Evolutionary conservation across 2,329 filamentous ascomycete species (phyloP).

Genomic region (Microcyclospora tardicrescens): DNA sequence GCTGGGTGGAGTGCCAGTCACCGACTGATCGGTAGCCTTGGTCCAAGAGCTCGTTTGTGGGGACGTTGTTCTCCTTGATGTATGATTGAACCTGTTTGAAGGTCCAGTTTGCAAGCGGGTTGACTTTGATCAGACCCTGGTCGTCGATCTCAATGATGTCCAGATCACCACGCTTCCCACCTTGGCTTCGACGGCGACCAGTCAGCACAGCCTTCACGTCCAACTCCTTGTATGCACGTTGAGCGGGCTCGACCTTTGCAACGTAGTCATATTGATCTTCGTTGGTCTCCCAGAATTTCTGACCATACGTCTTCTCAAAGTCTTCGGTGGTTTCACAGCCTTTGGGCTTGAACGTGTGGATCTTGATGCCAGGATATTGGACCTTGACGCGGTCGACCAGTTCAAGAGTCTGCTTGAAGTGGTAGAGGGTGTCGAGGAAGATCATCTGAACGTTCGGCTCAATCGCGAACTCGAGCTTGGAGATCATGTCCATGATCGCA

Average conservation of each 20-base stretch:
- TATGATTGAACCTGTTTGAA: constrained; percentile 85
- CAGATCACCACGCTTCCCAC: constrained; percentile 78
- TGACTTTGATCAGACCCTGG: constrained; percentile 87
- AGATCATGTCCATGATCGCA: constrained; percentile 52
- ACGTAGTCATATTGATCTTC: constrained; percentile 91
- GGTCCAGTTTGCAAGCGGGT: constrained; percentile 87
- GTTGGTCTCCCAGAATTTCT: constrained; percentile 70
- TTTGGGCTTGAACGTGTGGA: constrained; percentile 84
- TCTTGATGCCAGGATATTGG: constrained; percentile 62
- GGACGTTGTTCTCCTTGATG: constrained; percentile 72
- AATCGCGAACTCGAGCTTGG: constrained; percentile 54
- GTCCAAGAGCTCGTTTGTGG: constrained; percentile 86
- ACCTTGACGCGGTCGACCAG: constrained; percentile 54
- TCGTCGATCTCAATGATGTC: constrained; percentile 90
- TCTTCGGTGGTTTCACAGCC: constrained; percentile 59
- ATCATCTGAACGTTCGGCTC: constrained; percentile 39
- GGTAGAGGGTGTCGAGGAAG: constrained; percentile 42
- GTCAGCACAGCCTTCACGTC: constrained; percentile 84
- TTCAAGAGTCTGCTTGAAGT: constrained; percentile 38
- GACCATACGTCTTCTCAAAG: constrained; percentile 72
- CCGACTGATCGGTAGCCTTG: constrained; percentile 95
- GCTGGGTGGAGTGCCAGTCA: constrained; percentile 93
- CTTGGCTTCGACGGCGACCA: constrained; percentile 81
- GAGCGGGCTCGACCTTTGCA: constrained; percentile 92
- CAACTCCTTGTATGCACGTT: constrained; percentile 78